Base-by-base conservation (phyloP, 495 filamentous ascomycete genomes). In the Tuber melanosporum region DNA sequence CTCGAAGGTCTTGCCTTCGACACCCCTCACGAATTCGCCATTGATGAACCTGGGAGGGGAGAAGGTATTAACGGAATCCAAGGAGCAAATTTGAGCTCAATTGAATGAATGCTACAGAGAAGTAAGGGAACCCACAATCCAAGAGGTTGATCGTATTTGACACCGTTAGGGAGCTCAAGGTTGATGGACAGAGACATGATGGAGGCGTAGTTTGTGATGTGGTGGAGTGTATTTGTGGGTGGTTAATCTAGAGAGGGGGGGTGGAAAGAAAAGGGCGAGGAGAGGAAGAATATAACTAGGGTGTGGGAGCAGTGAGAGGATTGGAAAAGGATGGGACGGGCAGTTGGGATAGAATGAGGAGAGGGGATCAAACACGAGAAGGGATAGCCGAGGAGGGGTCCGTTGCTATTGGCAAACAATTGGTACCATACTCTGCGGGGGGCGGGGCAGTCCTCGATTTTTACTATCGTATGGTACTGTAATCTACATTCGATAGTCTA, bases 1-100 rank as follows among this genome's bases (percentile, higher is more conserved):
- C 85, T 94, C 92, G 84, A 94, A 93, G 81, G 91, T 92, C 87
- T 91, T 90, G 84, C 91, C 91, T 71, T 93, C 93, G 74, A 90
- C 89, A 83, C 90, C 90, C 87, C 94, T 92, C 79, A 97, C 90
- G 84, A 90, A 99, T 86, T 98, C 94, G 84, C 94, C 94, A 90
- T 99, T 98, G 88, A 99, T 99, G 89, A 97, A 99, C 83, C 94
- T 98, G 83, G 32, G 44, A 43, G 12, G 6, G n/a, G 19, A 19
- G 10, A 26, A 57, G 42, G 26, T 41, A 7, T 77, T 14, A 15
- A 12, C 73, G n/a, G 12, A 36, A 36, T 36, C 2, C 26, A 49
- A 36, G 15, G 12, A 36, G 73, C 75, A 47, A 76, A 52, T 41
- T 43, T 44, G 69, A 76, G 45, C 10, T 42, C 36, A 57, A 41